phyloP scores from a whole-genome alignment of 2,329 filamentous ascomycete species.

The Ophiostoma sp. region DNA sequence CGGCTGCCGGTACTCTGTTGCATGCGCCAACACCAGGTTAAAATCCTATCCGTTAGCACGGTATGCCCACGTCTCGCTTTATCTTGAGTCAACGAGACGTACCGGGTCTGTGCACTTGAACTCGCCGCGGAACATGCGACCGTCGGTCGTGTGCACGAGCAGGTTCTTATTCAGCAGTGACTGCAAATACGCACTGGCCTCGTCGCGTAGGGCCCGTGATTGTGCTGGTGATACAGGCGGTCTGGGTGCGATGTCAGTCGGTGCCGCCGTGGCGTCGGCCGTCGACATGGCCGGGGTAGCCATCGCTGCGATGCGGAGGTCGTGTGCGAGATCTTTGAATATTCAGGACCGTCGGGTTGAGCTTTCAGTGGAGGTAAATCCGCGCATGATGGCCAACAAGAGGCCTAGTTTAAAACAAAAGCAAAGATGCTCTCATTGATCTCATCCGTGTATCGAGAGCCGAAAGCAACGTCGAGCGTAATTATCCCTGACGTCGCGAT shows the following conservation, averaged over 20 bases:
- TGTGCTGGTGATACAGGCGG: background rate
- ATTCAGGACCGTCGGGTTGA: too few species aligned
- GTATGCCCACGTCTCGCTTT: too few species aligned
- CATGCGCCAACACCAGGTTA: conserved; percentile 79
- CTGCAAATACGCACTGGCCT: conserved; percentile 43
- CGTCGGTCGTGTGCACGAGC: conserved; percentile 73
- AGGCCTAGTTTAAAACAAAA: too few species aligned
- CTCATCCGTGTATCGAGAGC: too few species aligned
- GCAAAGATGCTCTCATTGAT: too few species aligned
- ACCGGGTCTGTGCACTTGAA: conserved; percentile 96
- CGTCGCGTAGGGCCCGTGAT: conserved; percentile 15
- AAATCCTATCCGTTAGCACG: conserved; percentile 55
- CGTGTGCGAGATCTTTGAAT: too few species aligned
- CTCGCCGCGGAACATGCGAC: conserved; percentile 79
- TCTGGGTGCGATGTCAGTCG: background rate
- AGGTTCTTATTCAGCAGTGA: conserved; percentile 73
- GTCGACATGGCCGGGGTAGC: background rate
- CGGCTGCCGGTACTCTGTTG: conserved; percentile 84
- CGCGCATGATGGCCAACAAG: too few species aligned
- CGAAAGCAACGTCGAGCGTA: too few species aligned
- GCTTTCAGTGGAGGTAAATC: too few species aligned
- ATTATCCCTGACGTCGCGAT: background rate
- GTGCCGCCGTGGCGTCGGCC: background rate
- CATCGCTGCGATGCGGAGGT: background rate
- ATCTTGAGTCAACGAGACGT: too few species aligned